A percentile compares a stretch with the other conserved stretches of the same genome.
Evolutionary conservation across 2,329 filamentous ascomycete genomes (phyloP).

Genomic region (Fusarium pseudonygamai): DNA sequence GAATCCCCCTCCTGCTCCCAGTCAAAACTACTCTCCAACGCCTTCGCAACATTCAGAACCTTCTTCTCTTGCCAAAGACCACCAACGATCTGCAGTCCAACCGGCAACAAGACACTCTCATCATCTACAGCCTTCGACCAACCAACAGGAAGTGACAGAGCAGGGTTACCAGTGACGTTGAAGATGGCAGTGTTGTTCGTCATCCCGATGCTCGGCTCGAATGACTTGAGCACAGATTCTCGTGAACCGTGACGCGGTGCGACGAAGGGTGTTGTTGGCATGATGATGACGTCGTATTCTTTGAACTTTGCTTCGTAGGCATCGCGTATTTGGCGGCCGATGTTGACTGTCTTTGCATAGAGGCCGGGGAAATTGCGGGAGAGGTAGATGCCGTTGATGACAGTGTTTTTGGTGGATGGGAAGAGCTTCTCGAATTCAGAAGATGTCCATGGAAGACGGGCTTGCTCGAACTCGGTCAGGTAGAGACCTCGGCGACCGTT

Average conservation of each 20-base stretch:
- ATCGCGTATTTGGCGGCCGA: conserved; percentile 57
- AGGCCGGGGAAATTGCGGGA: conserved; percentile 55
- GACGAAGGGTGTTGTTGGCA: conserved; percentile 59
- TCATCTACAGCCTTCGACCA: conserved; percentile 49
- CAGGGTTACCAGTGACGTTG: conserved; percentile 66
- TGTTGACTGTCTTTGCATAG: conserved; percentile 60
- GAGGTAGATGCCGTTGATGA: conserved; percentile 61
- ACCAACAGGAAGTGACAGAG: conserved; percentile 61
- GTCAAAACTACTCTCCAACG: conserved; percentile 57
- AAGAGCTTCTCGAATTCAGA: conserved; percentile 62
- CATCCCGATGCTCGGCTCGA: conserved; percentile 62
- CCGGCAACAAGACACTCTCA: conserved; percentile 55
- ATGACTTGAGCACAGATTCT: conserved; percentile 54
- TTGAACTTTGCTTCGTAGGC: conserved; percentile 55
- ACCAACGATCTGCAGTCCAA: conserved; percentile 66
- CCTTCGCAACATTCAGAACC: conserved; percentile 55
- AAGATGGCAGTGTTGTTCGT: conserved; percentile 66
- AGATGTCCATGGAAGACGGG: conserved; percentile 57
- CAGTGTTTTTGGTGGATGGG: conserved; percentile 63
- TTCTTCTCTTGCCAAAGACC: conserved; percentile 60
- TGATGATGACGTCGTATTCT: conserved; percentile 57
- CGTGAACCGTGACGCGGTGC: conserved; percentile 54
- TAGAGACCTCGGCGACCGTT: conserved; percentile 58
- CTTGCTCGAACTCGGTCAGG: conserved; percentile 60
- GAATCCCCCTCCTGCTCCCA: conserved; percentile 45